A percentile compares a stretch with the other conserved stretches of the same genome.
Conservation (phyloP, 202 grass and related monocot genomes). For the Brachypodium distachyon region DNA sequence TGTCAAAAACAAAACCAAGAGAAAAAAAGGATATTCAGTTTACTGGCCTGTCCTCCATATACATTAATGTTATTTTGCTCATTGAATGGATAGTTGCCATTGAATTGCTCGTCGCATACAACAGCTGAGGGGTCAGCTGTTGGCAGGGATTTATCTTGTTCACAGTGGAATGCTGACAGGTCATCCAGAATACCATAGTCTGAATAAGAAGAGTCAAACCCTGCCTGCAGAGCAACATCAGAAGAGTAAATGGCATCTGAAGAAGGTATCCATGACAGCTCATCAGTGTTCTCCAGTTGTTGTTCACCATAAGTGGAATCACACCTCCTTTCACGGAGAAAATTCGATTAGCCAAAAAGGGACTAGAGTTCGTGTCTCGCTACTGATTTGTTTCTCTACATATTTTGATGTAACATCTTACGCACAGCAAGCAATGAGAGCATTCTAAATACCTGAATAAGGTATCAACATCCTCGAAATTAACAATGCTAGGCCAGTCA, state of each 20-base stretch:
- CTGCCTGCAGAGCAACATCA: conserved; percentile 46
- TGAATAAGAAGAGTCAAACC: conserved; percentile 45
- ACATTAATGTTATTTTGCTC: conserved; percentile 23
- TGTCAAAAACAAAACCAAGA: background rate
- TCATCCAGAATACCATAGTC: conserved; percentile 52
- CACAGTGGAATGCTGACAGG: conserved; percentile 30
- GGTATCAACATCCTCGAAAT: conserved; percentile 84
- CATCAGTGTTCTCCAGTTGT: conserved; percentile 50
- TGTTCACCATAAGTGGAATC: conserved; percentile 64
- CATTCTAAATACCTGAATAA: conserved; percentile 75
- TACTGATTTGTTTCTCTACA: background rate
- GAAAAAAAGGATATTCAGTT: background rate
- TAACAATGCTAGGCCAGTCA: conserved; percentile 85
- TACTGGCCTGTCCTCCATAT: conserved; percentile 43
- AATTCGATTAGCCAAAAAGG: background rate
- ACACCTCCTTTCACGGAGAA: conserved; percentile 45
- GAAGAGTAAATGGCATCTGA: conserved; percentile 65
- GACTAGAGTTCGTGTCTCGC: background rate
- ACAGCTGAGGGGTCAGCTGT: conserved; percentile 12
- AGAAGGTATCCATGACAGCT: conserved; percentile 71
- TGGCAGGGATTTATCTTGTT: conserved; percentile 36
- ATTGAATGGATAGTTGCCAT: conserved; percentile 24
- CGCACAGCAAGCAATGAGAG: background rate
- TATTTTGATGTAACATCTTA: background rate
- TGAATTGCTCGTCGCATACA: conserved; percentile 30